Conservation (phyloP, 345 rosid species). For the Syzygium aromaticum region DNA sequence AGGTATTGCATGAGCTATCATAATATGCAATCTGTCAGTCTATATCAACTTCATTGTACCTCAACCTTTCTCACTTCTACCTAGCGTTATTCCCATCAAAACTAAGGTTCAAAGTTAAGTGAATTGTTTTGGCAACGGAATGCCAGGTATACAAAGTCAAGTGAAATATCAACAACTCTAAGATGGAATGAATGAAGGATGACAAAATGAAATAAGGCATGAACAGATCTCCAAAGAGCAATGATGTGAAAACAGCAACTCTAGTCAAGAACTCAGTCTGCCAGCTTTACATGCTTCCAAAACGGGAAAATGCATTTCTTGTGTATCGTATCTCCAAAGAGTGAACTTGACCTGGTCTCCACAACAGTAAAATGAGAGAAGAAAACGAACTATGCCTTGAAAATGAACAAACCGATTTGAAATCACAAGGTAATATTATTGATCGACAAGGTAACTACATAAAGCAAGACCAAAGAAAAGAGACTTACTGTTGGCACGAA, state of each 20-base stretch:
- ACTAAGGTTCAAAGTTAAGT: not conserved
- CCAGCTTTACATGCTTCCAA: not conserved
- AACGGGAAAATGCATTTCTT: not conserved
- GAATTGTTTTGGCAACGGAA: not conserved
- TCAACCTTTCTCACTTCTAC: not conserved
- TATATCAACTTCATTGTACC: not conserved
- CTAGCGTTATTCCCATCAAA: not conserved
- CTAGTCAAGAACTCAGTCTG: not conserved
- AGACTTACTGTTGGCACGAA: constrained; percentile 58
- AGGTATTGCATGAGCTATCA: not conserved
- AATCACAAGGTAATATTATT: not conserved
- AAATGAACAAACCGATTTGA: not conserved
- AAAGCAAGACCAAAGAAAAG: not conserved
- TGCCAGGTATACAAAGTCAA: not conserved
- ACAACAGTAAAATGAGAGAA: not conserved
- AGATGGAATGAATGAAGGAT: not conserved
- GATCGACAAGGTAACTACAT: not conserved
- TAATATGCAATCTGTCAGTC: too few species aligned
- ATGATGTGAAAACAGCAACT: not conserved
- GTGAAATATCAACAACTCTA: not conserved
- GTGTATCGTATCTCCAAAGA: not conserved
- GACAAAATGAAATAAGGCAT: not conserved
- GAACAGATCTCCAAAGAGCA: not conserved
- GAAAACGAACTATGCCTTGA: not conserved
- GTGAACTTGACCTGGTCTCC: not conserved